Evolutionary conservation across 495 filamentous ascomycete genomes (phyloP), one percentile per base, ranked within the genome.

Genomic region (Lineolata rhizophorae): DNA sequence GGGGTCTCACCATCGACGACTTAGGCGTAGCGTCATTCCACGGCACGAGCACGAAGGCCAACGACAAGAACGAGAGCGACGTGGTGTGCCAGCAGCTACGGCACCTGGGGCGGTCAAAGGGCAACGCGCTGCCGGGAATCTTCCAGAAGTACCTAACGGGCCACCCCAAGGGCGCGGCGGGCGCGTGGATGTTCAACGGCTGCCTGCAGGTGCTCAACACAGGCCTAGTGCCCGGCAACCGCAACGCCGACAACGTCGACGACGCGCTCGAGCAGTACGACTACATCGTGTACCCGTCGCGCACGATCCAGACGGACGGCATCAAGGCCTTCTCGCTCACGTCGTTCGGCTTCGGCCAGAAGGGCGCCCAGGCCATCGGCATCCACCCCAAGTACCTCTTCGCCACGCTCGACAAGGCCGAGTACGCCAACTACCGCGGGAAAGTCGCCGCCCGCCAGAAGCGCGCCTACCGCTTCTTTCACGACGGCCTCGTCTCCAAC

Each of bases 111-210:
- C 76, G 87, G 31, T 69, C 72, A 54, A 93, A 92, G 67, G 87
- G 87, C 45, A 95, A 99, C 50, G 82, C 90, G 18, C 61, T 99
- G 5, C 54, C 95, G 36, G 87, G 87, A 56, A 85, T 99, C 51
- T 99, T 95, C 77, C 87, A 99, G 54, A 99, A 99, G 54, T 95
- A 92, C 52, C 72, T 99, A 24, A 99, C 87, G 11, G 87, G 87
- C 44, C 87, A 99, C 54, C 87, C 87, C 42, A 99, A 99, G 70
- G 87, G 87, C 72, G 85, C 87, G 46, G 87, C 87, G 30, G 87
- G 87, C 54, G 87, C 84, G 27, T 99, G 85, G 85, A 95, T 95
- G 87, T 76, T 95, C 64, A 99, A 99, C 58, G 87, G 87, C 38
- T 80, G 78, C 49, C 56, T 99, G 49, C 87, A 99, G 54, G 80